Evolutionary conservation across 352 stramenopile species (phyloP), one percentile per base, ranked within the genome.

Genomic region (Phytophthora pinifolia): DNA sequence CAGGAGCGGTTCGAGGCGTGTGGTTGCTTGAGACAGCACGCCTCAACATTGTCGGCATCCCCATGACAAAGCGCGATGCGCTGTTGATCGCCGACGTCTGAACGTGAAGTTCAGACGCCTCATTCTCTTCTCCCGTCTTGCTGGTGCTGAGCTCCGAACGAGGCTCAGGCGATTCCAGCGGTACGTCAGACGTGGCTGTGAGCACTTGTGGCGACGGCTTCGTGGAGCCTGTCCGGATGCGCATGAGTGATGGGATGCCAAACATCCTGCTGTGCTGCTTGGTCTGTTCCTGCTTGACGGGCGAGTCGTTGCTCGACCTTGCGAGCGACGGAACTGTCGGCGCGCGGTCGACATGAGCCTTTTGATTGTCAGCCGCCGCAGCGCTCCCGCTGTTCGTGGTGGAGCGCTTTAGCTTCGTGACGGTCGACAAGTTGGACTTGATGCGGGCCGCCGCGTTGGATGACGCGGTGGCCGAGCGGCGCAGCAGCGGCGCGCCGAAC

Each of bases 11-110:
- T 25, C 18, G 29, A 3, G 17, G 46, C 31, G 36, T 60, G 32
- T 62, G 67, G 42, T 65, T 66, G 41, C 54, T 68, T 0, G 66
- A 67, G 2, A 82, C 65, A 27, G 67, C 73, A 13, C 74, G 76
- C 35, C 41, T 71, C 13, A 76, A 51, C 74, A 86, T 74, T 6
- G 75, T 74, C 27, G 73, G 68, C 75, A 92, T 85, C 9, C 82
- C 79, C 45, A 67, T 83, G 3, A 89, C 70, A 54, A 91, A 71
- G 8, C 71, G 68, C 17, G 74, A 80, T 3, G 79, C 68, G 18
- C 65, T 73, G 18, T 72, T 65, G 2, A 48, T 59, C 12, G 65
- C 50, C 4, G 67, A 62, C 34, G 53, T 57, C 7, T 58, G 42
- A 9, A 53, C n/a, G 10, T 51, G 52, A 3, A 9, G 25, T 29